Percentiles rank a stretch among this genome's conserved stretches.
phyloP scores from a whole-genome alignment of 1,284 basidiomycete species.

The Sanghuangporus sanghuang region DNA sequence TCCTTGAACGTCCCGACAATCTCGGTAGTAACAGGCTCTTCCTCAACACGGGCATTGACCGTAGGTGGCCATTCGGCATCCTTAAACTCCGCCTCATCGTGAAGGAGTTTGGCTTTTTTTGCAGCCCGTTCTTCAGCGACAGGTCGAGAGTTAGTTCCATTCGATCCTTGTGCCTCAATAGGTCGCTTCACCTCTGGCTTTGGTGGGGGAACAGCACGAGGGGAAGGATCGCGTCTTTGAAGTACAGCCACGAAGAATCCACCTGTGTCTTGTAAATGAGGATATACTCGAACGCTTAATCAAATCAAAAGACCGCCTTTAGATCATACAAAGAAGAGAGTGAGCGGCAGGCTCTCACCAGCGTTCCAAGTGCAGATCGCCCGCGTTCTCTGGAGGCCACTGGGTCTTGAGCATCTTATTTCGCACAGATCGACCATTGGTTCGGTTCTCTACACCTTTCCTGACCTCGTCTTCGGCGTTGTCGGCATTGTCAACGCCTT shows the following conservation, averaged over 20 bases:
- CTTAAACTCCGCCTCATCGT: constrained; percentile 17
- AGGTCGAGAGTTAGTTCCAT: constrained; percentile 19
- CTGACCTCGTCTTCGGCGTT: neutral
- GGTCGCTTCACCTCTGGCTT: constrained; percentile 38
- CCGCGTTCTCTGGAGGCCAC: constrained; percentile 74
- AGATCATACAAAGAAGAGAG: neutral
- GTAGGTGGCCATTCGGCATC: constrained; percentile 15
- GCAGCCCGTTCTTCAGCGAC: constrained; percentile 36
- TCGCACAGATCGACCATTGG: constrained; percentile 36
- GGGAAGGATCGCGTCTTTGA: constrained; percentile 39
- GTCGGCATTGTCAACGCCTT: neutral
- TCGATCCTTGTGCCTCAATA: constrained; percentile 29
- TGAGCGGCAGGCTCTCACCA: constrained; percentile 46
- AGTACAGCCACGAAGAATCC: constrained; percentile 96
- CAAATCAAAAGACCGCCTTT: neutral
- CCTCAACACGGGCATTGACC: constrained; percentile 14
- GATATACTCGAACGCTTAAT: constrained; percentile 80
- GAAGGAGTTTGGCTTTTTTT: constrained; percentile 41
- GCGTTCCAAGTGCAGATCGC: constrained; percentile 55
- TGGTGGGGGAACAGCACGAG: neutral
- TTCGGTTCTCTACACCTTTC: neutral
- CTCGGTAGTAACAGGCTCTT: constrained; percentile 24
- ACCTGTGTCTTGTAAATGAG: constrained; percentile 95
- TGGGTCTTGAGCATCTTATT: constrained; percentile 64
- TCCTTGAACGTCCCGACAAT: constrained; percentile 71